Evolutionary conservation across 2,329 filamentous ascomycete species (phyloP).

Genomic region (Chaetomiaceae sp.): DNA sequence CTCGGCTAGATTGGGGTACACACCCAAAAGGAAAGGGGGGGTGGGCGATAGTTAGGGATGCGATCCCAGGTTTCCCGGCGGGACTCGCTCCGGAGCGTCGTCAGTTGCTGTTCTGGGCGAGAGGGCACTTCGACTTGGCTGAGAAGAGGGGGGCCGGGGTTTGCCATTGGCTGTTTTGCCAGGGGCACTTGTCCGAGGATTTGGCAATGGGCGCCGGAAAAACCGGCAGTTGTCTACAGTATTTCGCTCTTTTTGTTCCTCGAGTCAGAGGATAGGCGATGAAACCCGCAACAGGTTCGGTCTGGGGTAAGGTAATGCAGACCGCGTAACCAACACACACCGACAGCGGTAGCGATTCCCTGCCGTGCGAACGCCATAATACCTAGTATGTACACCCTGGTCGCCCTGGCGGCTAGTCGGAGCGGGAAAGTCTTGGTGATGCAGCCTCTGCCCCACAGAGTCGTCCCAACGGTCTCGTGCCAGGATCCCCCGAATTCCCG

Average conservation of each 20-base stretch:
- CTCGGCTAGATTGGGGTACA: not conserved
- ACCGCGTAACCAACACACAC: too few relatives aligned
- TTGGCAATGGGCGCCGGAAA: not conserved
- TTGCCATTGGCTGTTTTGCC: not conserved
- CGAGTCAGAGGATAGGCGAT: not conserved
- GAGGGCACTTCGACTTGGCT: not conserved
- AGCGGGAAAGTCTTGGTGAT: not conserved
- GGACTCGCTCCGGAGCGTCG: conserved; percentile 21
- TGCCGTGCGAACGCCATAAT: too few relatives aligned
- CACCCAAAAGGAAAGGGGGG: not conserved
- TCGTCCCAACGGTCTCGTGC: conserved; percentile 23
- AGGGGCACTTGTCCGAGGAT: not conserved
- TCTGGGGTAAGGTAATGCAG: not conserved
- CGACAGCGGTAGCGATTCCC: not conserved
- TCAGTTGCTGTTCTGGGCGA: conserved; percentile 13
- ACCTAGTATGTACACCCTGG: not conserved
- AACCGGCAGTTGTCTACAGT: not conserved
- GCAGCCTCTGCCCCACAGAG: conserved; percentile 15
- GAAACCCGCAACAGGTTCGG: not conserved
- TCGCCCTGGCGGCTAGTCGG: not conserved
- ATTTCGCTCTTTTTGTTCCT: not conserved
- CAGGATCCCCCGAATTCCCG: not conserved
- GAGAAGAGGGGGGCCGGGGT: conserved; percentile 12
- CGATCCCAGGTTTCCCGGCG: conserved; percentile 17
- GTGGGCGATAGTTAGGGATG: not conserved